Base-by-base conservation (phyloP, 768 basidiomycete genomes). In the Pleurotus sapidus region DNA sequence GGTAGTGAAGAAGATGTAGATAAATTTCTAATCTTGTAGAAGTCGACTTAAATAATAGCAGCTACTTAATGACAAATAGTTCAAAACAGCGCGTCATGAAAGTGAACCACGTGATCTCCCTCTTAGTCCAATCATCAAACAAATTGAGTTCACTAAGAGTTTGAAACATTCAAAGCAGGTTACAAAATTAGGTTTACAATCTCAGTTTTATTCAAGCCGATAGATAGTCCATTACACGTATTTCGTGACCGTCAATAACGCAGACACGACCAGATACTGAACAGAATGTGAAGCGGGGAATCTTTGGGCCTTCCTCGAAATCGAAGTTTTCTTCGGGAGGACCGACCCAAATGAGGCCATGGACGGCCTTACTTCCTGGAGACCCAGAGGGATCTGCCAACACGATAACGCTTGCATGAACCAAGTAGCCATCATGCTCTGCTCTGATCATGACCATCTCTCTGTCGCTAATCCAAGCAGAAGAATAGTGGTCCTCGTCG, bases 171-270 rank as follows among this genome's bases (percentile, higher is more conserved):
- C 30, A 30, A 15, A n/a, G 17, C 49, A n/a, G 5, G 34, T 15
- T 34, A 27, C 38, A 50, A 50, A 50, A 30, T 34, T 37, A 50
- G 49, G 34, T 8, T 18, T 17, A n/a, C 6, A 23, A 17, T 17
- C 17, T 12, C 17, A n/a, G 24, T n/a, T 7, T 23, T 12, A 43
- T 42, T 39, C 39, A 43, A 18, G 37, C 20, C 7, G n/a, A 54
- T 15, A 54, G 51, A 54, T 54, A 54, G 24, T 54, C 51, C 51
- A 54, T 40, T 7, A 54, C 27, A 54, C 51, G 51, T 11, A 54
- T 54, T 39, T 54, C 51, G n/a, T 24, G 39, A 4, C 51, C 51
- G 23, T 54, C 51, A 18, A 54, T 17, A 17, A 54, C 38, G 15
- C 51, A 54, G 15, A 18, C 51, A 24, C 51, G 37, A 5, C 38